Base-by-base conservation (phyloP, 2,329 filamentous ascomycete species). In the Drechslerella stenobrocha region DNA sequence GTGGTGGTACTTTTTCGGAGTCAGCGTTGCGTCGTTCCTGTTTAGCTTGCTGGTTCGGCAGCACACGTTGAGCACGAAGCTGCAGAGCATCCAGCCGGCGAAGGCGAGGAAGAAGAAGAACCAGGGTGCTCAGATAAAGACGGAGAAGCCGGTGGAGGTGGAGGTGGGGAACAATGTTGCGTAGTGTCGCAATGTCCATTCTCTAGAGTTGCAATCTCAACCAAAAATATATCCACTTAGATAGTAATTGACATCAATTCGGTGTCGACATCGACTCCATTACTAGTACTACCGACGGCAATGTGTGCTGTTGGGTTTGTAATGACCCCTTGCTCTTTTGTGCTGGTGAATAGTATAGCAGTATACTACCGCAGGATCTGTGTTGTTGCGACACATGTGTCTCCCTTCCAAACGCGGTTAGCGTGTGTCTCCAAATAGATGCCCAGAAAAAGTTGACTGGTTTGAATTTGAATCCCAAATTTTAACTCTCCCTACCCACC, bases 1-100 rank as follows among this genome's bases (percentile, higher is more conserved):
- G 71, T 74, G 73, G 73, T 73, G 63, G 60, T 73, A 73, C 28
- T 74, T 73, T 60, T 64, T 73, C 40, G 72, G 65, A 1, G 6
- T 70, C 7, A 64, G 70, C 3, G 30, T 63, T 15, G 32, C 61
- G 7, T 65, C 67, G 7, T 45, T 72, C 32, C 5, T 73, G 13
- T 47, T 26, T 13, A 70, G 47, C 47, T 40, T 57, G 15, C 42
- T 47, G 15, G 45, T 69, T 45, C 71, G 71, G 13, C 70, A 67
- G 32, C 72, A 73, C 53, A 61, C 71, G 18, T 63, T 74, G n/a
- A 73, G 71, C n/a, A 71, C 70, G 22, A 57, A 71, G 28, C 52
- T 73, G 26, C 70, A 74, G 52, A 72, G 72, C 20, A 57, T 59
- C 1, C 72, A 67, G 45, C 65, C 55, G 22, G 60, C 22, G 51